Evolutionary conservation across 768 basidiomycete genomes (phyloP), one percentile per base, ranked within the genome.

Genomic region (Mrakia hoshinonis): DNA sequence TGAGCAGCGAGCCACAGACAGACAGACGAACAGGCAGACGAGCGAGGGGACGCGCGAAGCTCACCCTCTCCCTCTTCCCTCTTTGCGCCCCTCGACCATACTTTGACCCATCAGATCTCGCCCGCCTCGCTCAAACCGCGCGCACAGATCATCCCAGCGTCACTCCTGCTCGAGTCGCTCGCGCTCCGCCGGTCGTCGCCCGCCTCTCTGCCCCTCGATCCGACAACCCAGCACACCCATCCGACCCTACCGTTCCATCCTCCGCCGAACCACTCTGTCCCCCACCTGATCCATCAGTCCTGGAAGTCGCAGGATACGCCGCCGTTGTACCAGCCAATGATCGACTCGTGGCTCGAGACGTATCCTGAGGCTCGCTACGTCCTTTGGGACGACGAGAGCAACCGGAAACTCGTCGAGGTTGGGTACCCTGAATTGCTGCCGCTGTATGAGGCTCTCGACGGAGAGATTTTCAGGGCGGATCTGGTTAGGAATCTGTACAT

Each of bases 381-480:
- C 24, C 67, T 68, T 6, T 68, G 67, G 67, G 46, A 58, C 67
- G 67, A 68, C 24, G 46, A 36, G n/a, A 54, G 60, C 26, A 68
- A 68, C 67, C 43, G 39, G 52, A 43, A 11, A n/a, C 39, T 68
- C n/a, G 58, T 68, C 26, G 46, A 68, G 31, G 36, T 22, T 4
- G 39, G 51, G 1, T 68, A 68, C n/a, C 67, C 67, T 12, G 58
- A 68, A 5, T 20, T 68, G 38, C 31, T 36, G 52, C 1, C 2
- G 0, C 54, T 61, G 0, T 68, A 68, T 39, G 24, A 55, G 11
- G 46, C 39, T n/a, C 24, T 68, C n/a, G 67, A 24, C 1, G 54
- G 38, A 18, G 67, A 68, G 54, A 68, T 68, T 31, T 68, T n/a
- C 39, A 68, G 51, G 46, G 67, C 67, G 39, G 67, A 68, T 38